A percentile compares a stretch with the other conserved stretches of the same genome.
Evolutionary conservation across 805 yeast genomes (phyloP).

Genomic region (Sungouiella thailandica): DNA sequence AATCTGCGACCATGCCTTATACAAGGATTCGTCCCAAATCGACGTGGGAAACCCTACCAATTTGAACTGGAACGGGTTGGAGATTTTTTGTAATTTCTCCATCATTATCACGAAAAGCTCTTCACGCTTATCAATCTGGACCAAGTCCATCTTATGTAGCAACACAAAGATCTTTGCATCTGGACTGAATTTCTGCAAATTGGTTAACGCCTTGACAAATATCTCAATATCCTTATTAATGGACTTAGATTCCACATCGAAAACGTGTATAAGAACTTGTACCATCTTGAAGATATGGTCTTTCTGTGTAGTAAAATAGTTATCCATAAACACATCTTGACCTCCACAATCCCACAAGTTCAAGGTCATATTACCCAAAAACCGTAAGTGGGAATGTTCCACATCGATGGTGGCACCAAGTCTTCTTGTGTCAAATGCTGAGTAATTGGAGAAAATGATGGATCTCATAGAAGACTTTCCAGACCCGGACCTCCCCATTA

Average conservation of each 20-base stretch:
- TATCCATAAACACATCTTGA: constrained; percentile 94
- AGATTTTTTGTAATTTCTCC: constrained; percentile 70
- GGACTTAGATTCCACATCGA: constrained; percentile 91
- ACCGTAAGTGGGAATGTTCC: constrained; percentile 92
- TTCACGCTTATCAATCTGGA: constrained; percentile 78
- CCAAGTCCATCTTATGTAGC: constrained; percentile 94
- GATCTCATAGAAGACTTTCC: constrained; percentile 98
- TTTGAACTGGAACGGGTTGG: constrained; percentile 59
- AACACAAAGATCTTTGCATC: constrained; percentile 87
- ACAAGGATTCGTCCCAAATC: constrained; percentile 94
- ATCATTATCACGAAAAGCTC: constrained; percentile 82
- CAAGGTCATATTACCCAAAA: constrained; percentile 90
- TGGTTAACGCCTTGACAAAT: constrained; percentile 76
- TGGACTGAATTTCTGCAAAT: constrained; percentile 80
- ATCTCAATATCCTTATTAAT: constrained; percentile 91
- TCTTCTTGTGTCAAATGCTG: constrained; percentile 93
- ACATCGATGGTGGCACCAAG: constrained; percentile 97
- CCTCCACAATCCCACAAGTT: constrained; percentile 99
- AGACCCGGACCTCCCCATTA: constrained; percentile 90
- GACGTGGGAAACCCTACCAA: constrained; percentile 89
- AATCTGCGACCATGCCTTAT: constrained; percentile 95
- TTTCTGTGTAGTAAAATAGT: constrained; percentile 80
- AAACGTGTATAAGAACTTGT: constrained; percentile 91
- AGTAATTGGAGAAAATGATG: constrained; percentile 90
- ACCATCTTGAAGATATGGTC: constrained; percentile 94